These are phyloP conservation scores for Mycena haematopus DNA, from an alignment of 768 basidiomycete species.

Conservation along the genomic window DNA sequence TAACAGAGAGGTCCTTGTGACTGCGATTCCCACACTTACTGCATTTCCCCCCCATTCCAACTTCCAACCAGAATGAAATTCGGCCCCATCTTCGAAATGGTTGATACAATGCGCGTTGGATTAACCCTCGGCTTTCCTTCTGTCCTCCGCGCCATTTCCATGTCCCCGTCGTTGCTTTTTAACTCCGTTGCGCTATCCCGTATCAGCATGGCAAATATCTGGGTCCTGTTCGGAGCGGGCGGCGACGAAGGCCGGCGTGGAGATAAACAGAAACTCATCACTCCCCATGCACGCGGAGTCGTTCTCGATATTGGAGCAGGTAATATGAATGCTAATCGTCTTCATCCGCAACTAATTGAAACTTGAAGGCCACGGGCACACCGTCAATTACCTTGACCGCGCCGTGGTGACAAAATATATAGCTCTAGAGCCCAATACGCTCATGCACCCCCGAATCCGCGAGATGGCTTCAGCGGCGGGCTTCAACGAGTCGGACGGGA, in stretches of 20 bases:
- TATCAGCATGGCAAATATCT: conserved; percentile 64
- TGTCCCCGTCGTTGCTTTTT: conserved; percentile 52
- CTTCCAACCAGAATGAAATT: conserved; percentile 14
- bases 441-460: conserved; percentile 67
- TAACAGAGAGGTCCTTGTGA: background rate
- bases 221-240: conserved; percentile 56
- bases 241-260: conserved; percentile 48
- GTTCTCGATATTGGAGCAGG: conserved; percentile 77
- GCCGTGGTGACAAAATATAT: conserved; percentile 65
- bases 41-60: background rate
- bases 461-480: conserved; percentile 54
- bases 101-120: conserved; percentile 40
- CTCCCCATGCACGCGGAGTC: conserved; percentile 59
- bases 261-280: conserved; percentile 56
- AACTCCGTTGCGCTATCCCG: conserved; percentile 52
- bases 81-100: conserved; percentile 5
- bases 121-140: conserved; percentile 51
- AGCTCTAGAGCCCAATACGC: conserved; percentile 72
- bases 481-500: conserved; percentile 57
- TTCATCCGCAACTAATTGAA: background rate
- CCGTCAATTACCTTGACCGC: conserved; percentile 63
- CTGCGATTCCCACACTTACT: background rate
- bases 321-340: conserved; percentile 33
- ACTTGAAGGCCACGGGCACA: conserved; percentile 65
- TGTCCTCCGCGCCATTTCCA: conserved; percentile 35